phyloP scores from a whole-genome alignment of 768 basidiomycete genomes.

The Lactarius akahatsu region DNA sequence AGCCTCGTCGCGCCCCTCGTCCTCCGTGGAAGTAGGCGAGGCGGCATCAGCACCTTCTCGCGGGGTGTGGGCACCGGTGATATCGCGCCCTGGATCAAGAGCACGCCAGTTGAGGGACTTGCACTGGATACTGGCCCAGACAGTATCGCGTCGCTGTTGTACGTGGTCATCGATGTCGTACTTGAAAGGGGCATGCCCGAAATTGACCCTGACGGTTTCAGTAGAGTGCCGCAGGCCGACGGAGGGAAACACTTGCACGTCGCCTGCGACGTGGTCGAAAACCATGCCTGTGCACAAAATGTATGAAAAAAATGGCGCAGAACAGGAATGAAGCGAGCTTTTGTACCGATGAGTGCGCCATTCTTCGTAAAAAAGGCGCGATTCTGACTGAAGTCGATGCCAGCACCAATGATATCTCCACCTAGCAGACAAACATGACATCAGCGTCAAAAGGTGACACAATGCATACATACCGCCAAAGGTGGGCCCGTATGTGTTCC shows the following conservation, averaged over 20 bases:
- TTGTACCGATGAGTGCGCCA: conserved; percentile 63
- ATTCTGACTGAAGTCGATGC: conserved; percentile 82
- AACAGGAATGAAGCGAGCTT: not conserved
- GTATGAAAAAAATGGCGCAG: conserved; percentile 23
- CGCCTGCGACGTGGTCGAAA: conserved; percentile 70
- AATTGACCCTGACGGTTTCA: conserved; percentile 83
- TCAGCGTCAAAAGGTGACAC: conserved; percentile 1
- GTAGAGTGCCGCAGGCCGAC: conserved; percentile 80
- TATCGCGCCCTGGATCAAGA: conserved; percentile 29
- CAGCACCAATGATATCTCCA: conserved; percentile 88
- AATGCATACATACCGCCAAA: conserved; percentile 65
- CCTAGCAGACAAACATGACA: conserved; percentile 44
- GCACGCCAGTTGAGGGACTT: conserved; percentile 53
- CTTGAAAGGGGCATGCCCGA: conserved; percentile 81
- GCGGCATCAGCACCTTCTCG: conserved; percentile 46
- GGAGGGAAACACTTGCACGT: conserved; percentile 75
- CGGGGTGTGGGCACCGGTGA: conserved; percentile 8
- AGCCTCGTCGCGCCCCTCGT: conserved; percentile 37
- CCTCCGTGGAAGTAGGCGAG: conserved; percentile 42
- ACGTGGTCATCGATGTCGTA: conserved; percentile 91
- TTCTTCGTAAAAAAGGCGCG: conserved; percentile 91
- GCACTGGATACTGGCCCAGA: conserved; percentile 66
- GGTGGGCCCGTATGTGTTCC: conserved; percentile 69
- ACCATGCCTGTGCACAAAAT: conserved; percentile 49
- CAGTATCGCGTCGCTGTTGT: conserved; percentile 60